Base-by-base conservation (phyloP, 1,284 basidiomycete species). In the Macrocystidia cucumis region DNA sequence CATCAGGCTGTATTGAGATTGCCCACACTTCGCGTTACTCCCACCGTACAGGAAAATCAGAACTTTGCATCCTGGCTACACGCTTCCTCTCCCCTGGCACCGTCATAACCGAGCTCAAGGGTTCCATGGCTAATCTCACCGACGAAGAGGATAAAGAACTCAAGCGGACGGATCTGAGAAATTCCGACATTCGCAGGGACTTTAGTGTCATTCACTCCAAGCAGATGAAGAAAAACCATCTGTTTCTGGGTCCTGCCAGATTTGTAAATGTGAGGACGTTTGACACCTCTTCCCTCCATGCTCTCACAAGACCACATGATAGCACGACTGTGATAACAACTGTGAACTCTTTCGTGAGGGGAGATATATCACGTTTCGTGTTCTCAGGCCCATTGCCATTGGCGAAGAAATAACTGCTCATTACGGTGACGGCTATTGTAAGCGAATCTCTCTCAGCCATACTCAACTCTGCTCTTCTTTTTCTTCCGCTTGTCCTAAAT, bases 241-340 rank as follows among this genome's bases (percentile, higher is more conserved):
- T 95, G 45, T 85, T 95, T 62, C 66, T 95, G 46, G 91, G 91
- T 2, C 91, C 91, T 32, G 91, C 91, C 54, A 79, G 91, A 46
- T 95, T 95, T 63, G 89, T 93, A 43, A 95, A 95, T 55, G 89
- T 91, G 60, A 72, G 86, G 64, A 35, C 44, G 40, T 47, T 40
- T 39, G 31, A 32, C 30, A 35, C 35, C 20, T 36, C 45, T 40
- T 44, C 44, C 41, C 34, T 44, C 36, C 32, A 18, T 37, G 38
- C 46, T 33, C 39, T 49, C 40, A 35, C 56, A 44, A 44, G 40
- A 38, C 44, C 50, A 42, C 28, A 44, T 45, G 41, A 42, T 56
- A 91, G 85, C 90, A 93, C 53, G 91, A 93, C 55, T 93, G 91
- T 58, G 76, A 89, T 40, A 86, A 91, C 47, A 92, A 93, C 54